phyloP scores from a whole-genome alignment of 2,329 filamentous ascomycete species.

The Phialophora verrucosa region DNA sequence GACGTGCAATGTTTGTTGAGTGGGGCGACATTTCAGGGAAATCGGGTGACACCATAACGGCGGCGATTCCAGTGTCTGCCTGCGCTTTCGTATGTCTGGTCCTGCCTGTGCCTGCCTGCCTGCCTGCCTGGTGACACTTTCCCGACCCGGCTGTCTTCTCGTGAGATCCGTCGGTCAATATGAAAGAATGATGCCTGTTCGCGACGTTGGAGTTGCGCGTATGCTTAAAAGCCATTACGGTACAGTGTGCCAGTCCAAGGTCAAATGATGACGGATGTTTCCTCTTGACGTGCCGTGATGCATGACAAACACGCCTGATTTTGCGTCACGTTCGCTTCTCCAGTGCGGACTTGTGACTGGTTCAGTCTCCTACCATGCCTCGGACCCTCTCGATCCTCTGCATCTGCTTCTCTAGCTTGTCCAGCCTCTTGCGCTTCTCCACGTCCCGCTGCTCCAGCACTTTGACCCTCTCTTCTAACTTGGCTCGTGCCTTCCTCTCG shows the following conservation, averaged over 20 bases:
- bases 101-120: background rate
- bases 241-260: background rate
- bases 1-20: background rate
- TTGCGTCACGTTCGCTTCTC: background rate
- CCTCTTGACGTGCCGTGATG: background rate
- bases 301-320: background rate
- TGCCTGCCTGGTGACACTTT: background rate
- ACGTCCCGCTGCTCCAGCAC: conserved; percentile 53
- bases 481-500: conserved; percentile 64
- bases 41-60: background rate
- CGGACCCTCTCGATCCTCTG: conserved; percentile 62
- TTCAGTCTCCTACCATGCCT: conserved; percentile 54
- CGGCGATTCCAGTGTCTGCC: background rate
- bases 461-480: conserved; percentile 55
- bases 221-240: background rate
- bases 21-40: background rate
- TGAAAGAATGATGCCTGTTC: background rate
- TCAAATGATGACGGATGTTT: background rate
- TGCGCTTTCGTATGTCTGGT: background rate
- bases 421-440: conserved; percentile 59
- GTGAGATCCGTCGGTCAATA: background rate
- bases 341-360: background rate
- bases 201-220: background rate
- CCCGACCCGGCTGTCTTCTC: background rate
- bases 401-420: conserved; percentile 62